A percentile compares a stretch with the other conserved stretches of the same genome.
These are phyloP conservation scores for Verbascum thapsus DNA, from an alignment of 257 asterid species.

Conservation along the genomic window DNA sequence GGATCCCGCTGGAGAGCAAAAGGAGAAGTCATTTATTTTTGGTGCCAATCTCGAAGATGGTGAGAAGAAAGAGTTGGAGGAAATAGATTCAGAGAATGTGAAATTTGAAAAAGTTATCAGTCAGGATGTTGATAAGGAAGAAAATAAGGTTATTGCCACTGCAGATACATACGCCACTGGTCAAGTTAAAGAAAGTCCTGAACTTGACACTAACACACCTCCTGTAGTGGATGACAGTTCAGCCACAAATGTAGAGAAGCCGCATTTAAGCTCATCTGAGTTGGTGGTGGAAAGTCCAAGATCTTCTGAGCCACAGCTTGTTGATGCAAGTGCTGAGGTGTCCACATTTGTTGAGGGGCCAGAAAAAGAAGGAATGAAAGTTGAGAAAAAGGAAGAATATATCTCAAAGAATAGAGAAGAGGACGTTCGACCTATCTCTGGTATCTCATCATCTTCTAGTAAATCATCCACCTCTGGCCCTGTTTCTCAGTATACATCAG, in stretches of 20 bases:
- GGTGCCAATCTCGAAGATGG: constrained; percentile 33
- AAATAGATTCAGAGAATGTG: constrained; percentile 28
- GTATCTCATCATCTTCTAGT: constrained; percentile 32
- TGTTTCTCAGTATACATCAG: constrained; percentile 32
- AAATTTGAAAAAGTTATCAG: constrained; percentile 30
- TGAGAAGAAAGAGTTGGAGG: constrained; percentile 30
- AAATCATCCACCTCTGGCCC: constrained; percentile 32
- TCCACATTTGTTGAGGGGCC: constrained; percentile 33
- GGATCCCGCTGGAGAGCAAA: constrained; percentile 31
- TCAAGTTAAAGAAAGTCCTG: constrained; percentile 28
- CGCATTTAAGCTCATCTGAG: constrained; percentile 34
- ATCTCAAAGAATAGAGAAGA: constrained; percentile 33
- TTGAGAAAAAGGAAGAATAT: constrained; percentile 35
- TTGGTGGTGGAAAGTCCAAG: constrained; percentile 32
- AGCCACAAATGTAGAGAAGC: constrained; percentile 31
- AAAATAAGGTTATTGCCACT: constrained; percentile 31
- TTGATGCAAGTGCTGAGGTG: constrained; percentile 33
- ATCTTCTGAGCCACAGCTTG: constrained; percentile 36
- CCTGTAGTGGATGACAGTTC: constrained; percentile 34
- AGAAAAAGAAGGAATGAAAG: constrained; percentile 40
- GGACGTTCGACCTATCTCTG: constrained; percentile 34
- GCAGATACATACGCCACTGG: constrained; percentile 22
- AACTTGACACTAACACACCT: constrained; percentile 27
- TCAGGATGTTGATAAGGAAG: constrained; percentile 41
- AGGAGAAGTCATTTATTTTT: constrained; percentile 31